Conservation (phyloP, 2,329 filamentous ascomycete genomes). For the Didymella glomerata region DNA sequence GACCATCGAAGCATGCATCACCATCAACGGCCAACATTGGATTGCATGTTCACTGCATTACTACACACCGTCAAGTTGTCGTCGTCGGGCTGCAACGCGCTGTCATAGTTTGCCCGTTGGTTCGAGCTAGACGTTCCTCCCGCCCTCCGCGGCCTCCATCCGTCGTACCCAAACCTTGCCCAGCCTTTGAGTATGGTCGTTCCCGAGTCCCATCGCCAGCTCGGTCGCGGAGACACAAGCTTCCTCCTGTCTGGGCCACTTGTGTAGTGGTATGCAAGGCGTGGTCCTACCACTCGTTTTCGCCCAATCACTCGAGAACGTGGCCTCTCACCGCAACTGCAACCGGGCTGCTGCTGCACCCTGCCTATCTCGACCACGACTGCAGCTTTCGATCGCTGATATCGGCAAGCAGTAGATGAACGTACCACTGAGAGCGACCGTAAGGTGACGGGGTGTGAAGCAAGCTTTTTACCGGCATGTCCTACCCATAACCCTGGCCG, state of each 20-base stretch:
- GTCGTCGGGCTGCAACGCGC: slow-evolving; percentile 4
- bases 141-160: slow-evolving; percentile 21
- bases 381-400: slow-evolving; percentile 21
- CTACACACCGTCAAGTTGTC: slow-evolving; percentile 2
- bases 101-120: slow-evolving; percentile 15
- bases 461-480: not conserved
- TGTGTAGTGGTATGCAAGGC: slow-evolving; percentile 27
- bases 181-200: slow-evolving; percentile 17
- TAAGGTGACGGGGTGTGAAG: not conserved
- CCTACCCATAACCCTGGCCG: not conserved
- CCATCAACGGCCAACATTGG: slow-evolving; percentile 1
- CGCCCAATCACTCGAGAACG: slow-evolving; percentile 51
- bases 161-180: slow-evolving; percentile 25
- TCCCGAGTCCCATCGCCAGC: slow-evolving; percentile 20
- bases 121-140: slow-evolving; percentile 22
- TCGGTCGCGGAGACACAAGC: slow-evolving; percentile 22
- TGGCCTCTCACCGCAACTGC: slow-evolving; percentile 45
- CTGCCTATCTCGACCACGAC: slow-evolving; percentile 24
- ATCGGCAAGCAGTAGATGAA: slow-evolving; percentile 7
- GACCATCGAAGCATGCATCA: slow-evolving; percentile 14
- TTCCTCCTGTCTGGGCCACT: slow-evolving; percentile 18
- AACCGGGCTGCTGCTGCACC: slow-evolving; percentile 24
- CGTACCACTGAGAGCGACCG: slow-evolving; percentile 4
- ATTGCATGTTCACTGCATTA: not conserved
- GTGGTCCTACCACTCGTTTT: slow-evolving; percentile 22